Base-by-base conservation (phyloP, 257 asterid species). In the Dorcoceras hygrometricum region DNA sequence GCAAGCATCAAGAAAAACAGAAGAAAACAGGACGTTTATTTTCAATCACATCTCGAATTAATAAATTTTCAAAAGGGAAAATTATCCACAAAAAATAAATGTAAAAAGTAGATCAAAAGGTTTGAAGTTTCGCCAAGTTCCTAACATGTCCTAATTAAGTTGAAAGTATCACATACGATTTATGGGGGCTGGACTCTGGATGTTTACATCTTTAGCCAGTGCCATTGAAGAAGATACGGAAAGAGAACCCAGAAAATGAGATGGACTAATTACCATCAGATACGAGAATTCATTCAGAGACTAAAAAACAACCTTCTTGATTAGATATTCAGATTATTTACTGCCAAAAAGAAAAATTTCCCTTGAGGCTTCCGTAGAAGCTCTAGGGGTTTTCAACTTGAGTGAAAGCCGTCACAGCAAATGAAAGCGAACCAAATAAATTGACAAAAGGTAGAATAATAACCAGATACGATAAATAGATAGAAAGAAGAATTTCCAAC, bases 361-460 rank as follows among this genome's bases (percentile, higher is more conserved):
- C 12, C 5, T 43, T 4, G 58, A 8, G 56, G 63, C 68, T 16
- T 36, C 51, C 19, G 19, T 26, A n/a, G 3, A 28, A 58, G 57
- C 54, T 12, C 56, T 48, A 55, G 54, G 34, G 78, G 78, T 73
- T 68, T 73, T 24, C 31, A 66, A 26, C 25, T 19, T 57, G 16
- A 23, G 58, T 10, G 57, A 64, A 39, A 20, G 55, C 25, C 28
- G 23, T 65, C 60, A 39, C 53, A 14, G 19, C 19, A 10, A 22
- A 60, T 36, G 43, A 36, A 23, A 19, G 48, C 34, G 23, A 18
- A 2, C 25, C 55, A 22, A 23, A 19, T 20, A 60, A 27, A 39
- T 23, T 43, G 54, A 31, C 2, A 8, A 56, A 28, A 18, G 34
- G 8, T 16, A 36, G 34, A 5, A 34, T 18, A 31, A 53, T n/a